A percentile compares a stretch with the other conserved stretches of the same genome.
phyloP scores from a whole-genome alignment of 257 asterid genomes.

The Ilex aquifolium region DNA sequence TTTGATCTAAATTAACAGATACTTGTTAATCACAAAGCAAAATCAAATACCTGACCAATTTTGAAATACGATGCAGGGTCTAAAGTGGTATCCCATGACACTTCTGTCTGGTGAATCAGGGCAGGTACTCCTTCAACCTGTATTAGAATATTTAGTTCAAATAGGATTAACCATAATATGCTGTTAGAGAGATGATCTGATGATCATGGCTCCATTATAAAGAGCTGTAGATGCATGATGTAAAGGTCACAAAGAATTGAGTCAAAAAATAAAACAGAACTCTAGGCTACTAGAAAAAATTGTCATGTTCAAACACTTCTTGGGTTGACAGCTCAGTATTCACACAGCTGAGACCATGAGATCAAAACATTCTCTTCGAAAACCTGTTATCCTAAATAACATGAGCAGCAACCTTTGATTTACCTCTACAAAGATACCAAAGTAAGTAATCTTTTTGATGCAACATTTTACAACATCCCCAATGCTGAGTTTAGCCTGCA shows the following conservation, averaged over 20 bases:
- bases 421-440: constrained; percentile 95
- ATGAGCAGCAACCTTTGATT: constrained; percentile 4
- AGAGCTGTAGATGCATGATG: background rate
- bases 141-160: constrained; percentile 10
- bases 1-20: too few species aligned
- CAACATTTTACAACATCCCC: constrained; percentile 89
- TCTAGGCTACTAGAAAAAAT: background rate
- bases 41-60: constrained; percentile 73
- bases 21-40: constrained; percentile 3
- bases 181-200: background rate
- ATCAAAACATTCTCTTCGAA: background rate
- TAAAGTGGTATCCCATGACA: constrained; percentile 92
- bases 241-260: background rate
- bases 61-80: constrained; percentile 76
- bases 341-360: constrained; percentile 5
- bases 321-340: background rate
- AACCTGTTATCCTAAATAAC: constrained; percentile 1
- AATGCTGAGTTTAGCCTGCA: constrained; percentile 68
- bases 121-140: constrained; percentile 96
- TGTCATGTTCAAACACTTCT: background rate
- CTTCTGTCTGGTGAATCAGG: constrained; percentile 89
- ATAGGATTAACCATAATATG: constrained; percentile 6
- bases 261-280: background rate
- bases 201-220: background rate
- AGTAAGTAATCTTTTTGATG: constrained; percentile 82